Evolutionary conservation across 148 eudicot species (phyloP).

Genomic region (Heliamphora exappendiculata): DNA sequence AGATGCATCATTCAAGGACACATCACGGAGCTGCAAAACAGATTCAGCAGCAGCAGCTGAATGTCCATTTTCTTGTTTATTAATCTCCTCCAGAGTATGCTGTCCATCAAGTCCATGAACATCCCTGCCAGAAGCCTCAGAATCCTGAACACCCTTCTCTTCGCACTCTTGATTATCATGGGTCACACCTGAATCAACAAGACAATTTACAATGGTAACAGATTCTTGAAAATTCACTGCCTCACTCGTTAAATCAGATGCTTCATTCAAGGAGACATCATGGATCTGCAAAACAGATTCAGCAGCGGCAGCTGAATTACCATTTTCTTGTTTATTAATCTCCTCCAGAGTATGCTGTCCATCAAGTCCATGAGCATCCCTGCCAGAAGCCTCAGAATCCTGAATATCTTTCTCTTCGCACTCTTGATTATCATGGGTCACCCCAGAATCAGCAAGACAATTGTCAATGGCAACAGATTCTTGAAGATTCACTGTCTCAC

Average conservation of each 20-base stretch:
- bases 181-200: slow-evolving; percentile 7
- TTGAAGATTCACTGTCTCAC: slow-evolving; percentile 19
- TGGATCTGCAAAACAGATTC: slow-evolving; percentile 5
- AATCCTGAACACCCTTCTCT: slow-evolving; percentile 3
- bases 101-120: slow-evolving; percentile 12
- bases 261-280: slow-evolving; percentile 12
- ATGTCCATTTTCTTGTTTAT: slow-evolving; percentile 1
- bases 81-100: slow-evolving; percentile 6
- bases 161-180: slow-evolving; percentile 19
- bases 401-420: slow-evolving; percentile 13
- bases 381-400: not conserved
- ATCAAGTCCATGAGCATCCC: slow-evolving; percentile 6
- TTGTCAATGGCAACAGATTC: slow-evolving; percentile 23
- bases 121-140: not conserved
- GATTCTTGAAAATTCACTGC: slow-evolving; percentile 22
- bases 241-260: slow-evolving; percentile 23
- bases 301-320: slow-evolving; percentile 7
- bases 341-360: slow-evolving; percentile 8
- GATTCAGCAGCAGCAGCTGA: slow-evolving; percentile 4
- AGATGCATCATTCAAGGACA: slow-evolving; percentile 15
- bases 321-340: slow-evolving; percentile 7
- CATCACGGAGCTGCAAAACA: slow-evolving; percentile 5
- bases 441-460: slow-evolving; percentile 2
- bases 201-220: slow-evolving; percentile 14
- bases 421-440: slow-evolving; percentile 14